Base-by-base conservation (phyloP, 2,329 filamentous ascomycete species). In the Aspergillus sojae region DNA sequence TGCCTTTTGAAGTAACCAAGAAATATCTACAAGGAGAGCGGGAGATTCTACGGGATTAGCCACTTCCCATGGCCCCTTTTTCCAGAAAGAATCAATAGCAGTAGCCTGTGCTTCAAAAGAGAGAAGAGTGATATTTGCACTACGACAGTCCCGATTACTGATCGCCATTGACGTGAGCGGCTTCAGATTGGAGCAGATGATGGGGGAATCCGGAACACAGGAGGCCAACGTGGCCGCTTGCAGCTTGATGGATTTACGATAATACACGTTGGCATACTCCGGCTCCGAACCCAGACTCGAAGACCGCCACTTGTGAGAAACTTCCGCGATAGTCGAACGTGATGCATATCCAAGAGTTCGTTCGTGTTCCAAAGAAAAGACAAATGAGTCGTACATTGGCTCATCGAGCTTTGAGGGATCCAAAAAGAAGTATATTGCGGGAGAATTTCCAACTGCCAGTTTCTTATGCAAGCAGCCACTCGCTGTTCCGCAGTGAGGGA, bases 401-500 rank as follows among this genome's bases (percentile, higher is more conserved):
- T 82, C 72, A 0, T 82, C 82, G 41, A 83, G 78, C 19, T 81
- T 81, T 5, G 80, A 76, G 0, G 86, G 84, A 60, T 90, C 86
- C 3, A 88, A 75, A 68, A 89, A 89, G 2, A 90, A 72, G 66
- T 83, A 90, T 0, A 88, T 60, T 1, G 78, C 70, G 10, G 57
- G 68, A 9, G 58, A 59, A 4, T 63, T 63, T 9, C 60, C 57
- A 43, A 30, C 60, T 19, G 57, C 65, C 53, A 23, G 57, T 58
- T 76, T 81, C 67, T 81, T 83, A 72, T 89, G 88, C 26, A 90
- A 72, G 59, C 83, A 82, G 19, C 81, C 79, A 26, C 76, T 81
- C 0, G 88, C 83, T 4, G 84, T 88, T 5, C 86, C 88, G 68
- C 88, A 91, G 6, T 84, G 74, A 12, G 80, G 82, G 1, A 87